phyloP scores from a whole-genome alignment of 1,284 basidiomycete genomes.

The Cystobasidium sp. region DNA sequence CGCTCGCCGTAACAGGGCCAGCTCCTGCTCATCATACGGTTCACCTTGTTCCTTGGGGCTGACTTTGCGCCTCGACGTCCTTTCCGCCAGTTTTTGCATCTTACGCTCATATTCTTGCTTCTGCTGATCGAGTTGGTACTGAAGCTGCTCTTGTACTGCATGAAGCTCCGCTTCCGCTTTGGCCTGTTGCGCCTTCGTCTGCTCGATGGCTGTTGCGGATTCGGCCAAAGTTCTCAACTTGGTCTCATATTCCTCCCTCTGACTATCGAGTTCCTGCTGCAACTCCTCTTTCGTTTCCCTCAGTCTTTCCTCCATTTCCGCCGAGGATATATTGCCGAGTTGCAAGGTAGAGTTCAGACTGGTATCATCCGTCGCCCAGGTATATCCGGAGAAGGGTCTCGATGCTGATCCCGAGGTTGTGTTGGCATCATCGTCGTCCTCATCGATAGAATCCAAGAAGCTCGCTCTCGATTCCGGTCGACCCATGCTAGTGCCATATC shows the following conservation, averaged over 20 bases:
- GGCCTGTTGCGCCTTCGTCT: constrained; percentile 82
- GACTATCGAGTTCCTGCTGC: constrained; percentile 45
- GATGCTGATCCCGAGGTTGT: constrained; percentile 32
- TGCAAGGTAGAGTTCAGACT: constrained; percentile 69
- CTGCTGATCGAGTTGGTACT: constrained; percentile 56
- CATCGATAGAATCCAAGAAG: constrained; percentile 58
- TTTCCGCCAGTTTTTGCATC: constrained; percentile 61
- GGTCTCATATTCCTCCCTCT: constrained; percentile 62
- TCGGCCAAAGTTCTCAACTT: constrained; percentile 72
- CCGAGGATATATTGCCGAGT: constrained; percentile 36
- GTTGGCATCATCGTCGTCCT: constrained; percentile 50
- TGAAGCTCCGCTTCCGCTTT: constrained; percentile 86
- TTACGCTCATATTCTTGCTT: constrained; percentile 50
- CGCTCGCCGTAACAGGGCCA: constrained; percentile 74
- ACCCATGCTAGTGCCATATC: constrained; percentile 51
- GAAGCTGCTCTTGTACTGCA: constrained; percentile 80
- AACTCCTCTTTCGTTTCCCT: constrained; percentile 45
- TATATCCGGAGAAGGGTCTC: constrained; percentile 73
- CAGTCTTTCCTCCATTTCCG: constrained; percentile 34
- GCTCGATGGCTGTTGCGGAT: constrained; percentile 73
- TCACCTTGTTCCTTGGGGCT: not conserved
- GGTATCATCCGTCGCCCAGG: constrained; percentile 75
- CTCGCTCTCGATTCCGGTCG: constrained; percentile 75
- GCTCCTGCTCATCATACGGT: constrained; percentile 65
- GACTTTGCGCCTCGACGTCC: not conserved